Percentiles rank a stretch among this genome's conserved stretches.
These are phyloP conservation scores for Harringtonia lauricola DNA, from an alignment of 2,329 filamentous ascomycete species.

Conservation along the genomic window DNA sequence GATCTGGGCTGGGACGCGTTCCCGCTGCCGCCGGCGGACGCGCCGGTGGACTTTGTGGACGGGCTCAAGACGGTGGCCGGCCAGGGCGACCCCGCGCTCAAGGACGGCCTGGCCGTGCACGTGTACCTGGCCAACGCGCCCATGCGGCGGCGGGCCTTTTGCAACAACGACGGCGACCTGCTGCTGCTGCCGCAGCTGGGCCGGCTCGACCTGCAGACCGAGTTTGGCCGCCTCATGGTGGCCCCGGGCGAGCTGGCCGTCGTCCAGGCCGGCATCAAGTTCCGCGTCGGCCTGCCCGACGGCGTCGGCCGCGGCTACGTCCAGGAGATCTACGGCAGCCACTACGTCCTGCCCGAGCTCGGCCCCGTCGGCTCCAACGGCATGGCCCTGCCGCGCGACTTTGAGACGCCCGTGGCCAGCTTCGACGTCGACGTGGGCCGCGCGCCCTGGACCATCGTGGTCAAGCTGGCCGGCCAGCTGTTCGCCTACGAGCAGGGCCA, in stretches of 20 bases:
- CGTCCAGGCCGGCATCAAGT: conserved; percentile 54
- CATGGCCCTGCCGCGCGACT: conserved; percentile 55
- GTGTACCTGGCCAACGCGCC: conserved; percentile 33
- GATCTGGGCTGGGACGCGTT: conserved; percentile 31
- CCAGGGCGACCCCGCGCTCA: conserved; percentile 35
- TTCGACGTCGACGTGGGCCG: conserved; percentile 43
- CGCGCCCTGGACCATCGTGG: conserved; percentile 31
- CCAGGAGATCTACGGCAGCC: conserved; percentile 53
- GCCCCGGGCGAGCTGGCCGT: conserved; percentile 58
- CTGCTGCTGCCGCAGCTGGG: conserved; percentile 56
- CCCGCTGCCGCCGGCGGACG: conserved; percentile 9
- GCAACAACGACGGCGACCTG: conserved; percentile 54
- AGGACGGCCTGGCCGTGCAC: conserved; percentile 37
- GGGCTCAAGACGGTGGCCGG: conserved; percentile 38
- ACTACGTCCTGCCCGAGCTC: conserved; percentile 55
- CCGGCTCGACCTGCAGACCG: conserved; percentile 55
- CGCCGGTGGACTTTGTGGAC: conserved; percentile 29
- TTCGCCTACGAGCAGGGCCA: conserved; percentile 45
- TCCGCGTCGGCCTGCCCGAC: conserved; percentile 42
- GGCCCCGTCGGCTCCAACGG: conserved; percentile 57
- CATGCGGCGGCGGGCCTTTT: conserved; percentile 37
- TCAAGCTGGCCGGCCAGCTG: conserved; percentile 51
- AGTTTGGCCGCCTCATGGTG: conserved; percentile 45
- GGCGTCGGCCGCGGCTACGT: conserved; percentile 40
- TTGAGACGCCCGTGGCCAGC: conserved; percentile 47